Base-by-base conservation (phyloP, 208 protist species). In the Trichomonas vaginalis region DNA sequence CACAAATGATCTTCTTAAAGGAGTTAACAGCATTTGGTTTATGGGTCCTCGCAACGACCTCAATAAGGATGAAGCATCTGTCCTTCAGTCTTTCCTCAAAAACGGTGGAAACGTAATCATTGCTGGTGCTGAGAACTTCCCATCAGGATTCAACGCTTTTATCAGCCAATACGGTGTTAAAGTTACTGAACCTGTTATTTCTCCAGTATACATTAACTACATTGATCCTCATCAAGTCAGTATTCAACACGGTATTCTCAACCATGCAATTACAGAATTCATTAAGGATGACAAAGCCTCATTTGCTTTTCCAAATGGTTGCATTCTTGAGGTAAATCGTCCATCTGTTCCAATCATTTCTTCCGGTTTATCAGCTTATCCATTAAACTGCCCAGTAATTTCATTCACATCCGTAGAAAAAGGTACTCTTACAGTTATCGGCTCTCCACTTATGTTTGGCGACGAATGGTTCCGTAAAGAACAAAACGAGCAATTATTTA, bases 251-350 rank as follows among this genome's bases (percentile, higher is more conserved):
- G 86, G 86, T 51, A 27, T 92, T 49, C 21, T 92, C 1, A 92
- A 92, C 51, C 40, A 45, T 9, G 4, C 86, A 0, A 51, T 92
- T 9, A 92, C 86, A 21, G 27, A 92, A 21, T 92, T 40, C 17
- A 51, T 51, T 4, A 23, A 92, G 46, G 40, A 88, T 6, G 45
- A 51, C 45, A 42, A 48, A 46, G 32, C 42, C 0, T n/a, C 86
- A 17, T 92, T 92, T 47, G 86, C 86, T 39, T 92, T 51, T 92
- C 86, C 86, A n/a, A 51, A 92, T 47, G 86, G 86, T 27, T 39
- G 27, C 40, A 51, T 27, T n/a, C 45, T 92, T 21, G 86, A 92
- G n/a, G 45, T 92, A 2, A 48, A 35, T 8, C 32, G 40, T 1
- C 86, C 86, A 39, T 23, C 86, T 37, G 45, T 92, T 39, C 40